A percentile compares a stretch with the other conserved stretches of the same genome.
Conservation (phyloP, 1,284 basidiomycete genomes). For the Sphagnurus paluster region DNA sequence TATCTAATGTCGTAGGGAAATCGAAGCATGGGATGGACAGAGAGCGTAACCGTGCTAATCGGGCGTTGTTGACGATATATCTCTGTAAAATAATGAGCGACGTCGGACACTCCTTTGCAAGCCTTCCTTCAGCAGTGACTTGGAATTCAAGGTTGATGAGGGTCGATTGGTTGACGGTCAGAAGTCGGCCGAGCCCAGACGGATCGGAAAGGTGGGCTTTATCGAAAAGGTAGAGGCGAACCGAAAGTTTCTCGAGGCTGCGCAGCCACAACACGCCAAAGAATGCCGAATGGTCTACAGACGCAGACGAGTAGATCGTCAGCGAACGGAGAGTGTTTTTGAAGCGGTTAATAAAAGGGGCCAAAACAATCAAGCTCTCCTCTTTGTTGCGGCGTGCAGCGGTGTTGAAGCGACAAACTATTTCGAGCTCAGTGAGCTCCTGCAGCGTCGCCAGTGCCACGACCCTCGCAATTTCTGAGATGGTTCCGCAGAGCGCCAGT, state of each 20-base stretch:
- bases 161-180: slow-evolving; percentile 6
- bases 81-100: too few species aligned
- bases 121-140: too few species aligned
- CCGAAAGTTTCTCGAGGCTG: slow-evolving; percentile 25
- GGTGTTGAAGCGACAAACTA: slow-evolving; percentile 16
- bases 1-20: too few species aligned
- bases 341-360: slow-evolving; percentile 33
- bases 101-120: too few species aligned
- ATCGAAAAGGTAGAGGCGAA: slow-evolving; percentile 21
- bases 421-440: slow-evolving; percentile 24
- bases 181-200: slow-evolving; percentile 18
- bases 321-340: slow-evolving; percentile 25
- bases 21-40: too few species aligned
- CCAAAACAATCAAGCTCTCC: slow-evolving; percentile 20
- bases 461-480: slow-evolving; percentile 31
- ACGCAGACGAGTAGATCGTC: slow-evolving; percentile 29
- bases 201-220: slow-evolving; percentile 20
- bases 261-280: slow-evolving; percentile 28
- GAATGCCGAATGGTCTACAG: slow-evolving; percentile 30
- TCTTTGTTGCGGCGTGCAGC: slow-evolving; percentile 6
- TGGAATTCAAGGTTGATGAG: slow-evolving; percentile 3
- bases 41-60: too few species aligned
- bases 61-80: too few species aligned
- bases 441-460: slow-evolving; percentile 26
- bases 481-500: slow-evolving; percentile 30